These are phyloP conservation scores for Akanthomyces dipterigenus DNA, from an alignment of 2,329 filamentous ascomycete species.

Conservation along the genomic window DNA sequence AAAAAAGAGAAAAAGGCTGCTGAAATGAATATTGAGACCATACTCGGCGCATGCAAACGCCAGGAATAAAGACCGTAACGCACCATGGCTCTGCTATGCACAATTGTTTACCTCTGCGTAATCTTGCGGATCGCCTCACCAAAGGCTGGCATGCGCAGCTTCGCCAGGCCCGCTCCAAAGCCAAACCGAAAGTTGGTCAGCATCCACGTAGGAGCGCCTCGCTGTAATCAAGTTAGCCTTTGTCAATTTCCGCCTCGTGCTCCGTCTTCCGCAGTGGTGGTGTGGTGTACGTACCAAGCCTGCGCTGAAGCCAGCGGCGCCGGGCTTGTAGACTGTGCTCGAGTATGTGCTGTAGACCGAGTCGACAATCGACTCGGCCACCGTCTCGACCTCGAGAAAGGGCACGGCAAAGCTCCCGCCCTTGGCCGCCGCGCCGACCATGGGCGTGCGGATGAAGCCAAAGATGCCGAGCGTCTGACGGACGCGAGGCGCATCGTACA, in stretches of 20 bases:
- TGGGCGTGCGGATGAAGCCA: conserved; percentile 26
- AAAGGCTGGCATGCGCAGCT: neutral
- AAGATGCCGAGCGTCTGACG: conserved; percentile 24
- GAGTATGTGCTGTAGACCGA: conserved; percentile 25
- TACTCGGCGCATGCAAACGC: neutral
- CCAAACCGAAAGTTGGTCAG: neutral
- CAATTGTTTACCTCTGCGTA: neutral
- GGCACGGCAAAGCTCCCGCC: conserved; percentile 24
- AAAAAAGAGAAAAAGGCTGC: neutral
- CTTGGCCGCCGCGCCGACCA: conserved; percentile 18
- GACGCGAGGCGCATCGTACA: conserved; percentile 23
- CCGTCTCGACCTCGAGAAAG: conserved; percentile 26
- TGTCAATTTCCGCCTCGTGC: too few relatives aligned
- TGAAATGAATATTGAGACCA: neutral
- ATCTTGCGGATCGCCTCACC: neutral
- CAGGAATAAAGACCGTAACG: too few relatives aligned
- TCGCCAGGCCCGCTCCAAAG: neutral
- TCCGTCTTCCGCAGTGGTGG: too few relatives aligned
- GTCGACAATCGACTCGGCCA: conserved; percentile 23
- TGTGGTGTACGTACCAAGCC: conserved; percentile 23
- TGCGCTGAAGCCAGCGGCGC: conserved; percentile 20
- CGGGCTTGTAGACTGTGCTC: conserved; percentile 23
- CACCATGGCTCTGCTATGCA: neutral
- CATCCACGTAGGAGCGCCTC: conserved; percentile 19
- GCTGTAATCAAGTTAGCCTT: conserved; percentile 13